Conservation (phyloP, 2,329 filamentous ascomycete genomes). For the Epichloe scottii region DNA sequence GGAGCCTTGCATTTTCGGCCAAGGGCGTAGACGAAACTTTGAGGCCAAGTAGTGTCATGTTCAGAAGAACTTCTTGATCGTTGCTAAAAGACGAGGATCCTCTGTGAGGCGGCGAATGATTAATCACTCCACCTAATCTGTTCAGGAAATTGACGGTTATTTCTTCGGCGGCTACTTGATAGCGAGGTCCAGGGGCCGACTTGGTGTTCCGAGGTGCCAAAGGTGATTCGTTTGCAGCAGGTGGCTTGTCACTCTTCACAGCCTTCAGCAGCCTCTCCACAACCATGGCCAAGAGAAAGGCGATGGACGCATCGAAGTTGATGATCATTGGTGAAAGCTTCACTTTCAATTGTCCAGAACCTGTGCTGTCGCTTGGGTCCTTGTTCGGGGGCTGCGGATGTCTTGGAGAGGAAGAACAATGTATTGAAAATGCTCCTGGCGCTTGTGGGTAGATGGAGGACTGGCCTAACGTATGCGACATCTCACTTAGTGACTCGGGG, state of each 20-base stretch:
- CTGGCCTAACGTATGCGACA: slow-evolving; percentile 20
- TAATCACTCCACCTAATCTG: slow-evolving; percentile 37
- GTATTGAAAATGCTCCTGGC: slow-evolving; percentile 48
- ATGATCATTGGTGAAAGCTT: slow-evolving; percentile 38
- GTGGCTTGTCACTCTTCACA: slow-evolving; percentile 19
- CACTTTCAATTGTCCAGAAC: slow-evolving; percentile 28
- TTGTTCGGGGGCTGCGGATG: not conserved
- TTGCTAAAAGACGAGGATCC: slow-evolving; percentile 28
- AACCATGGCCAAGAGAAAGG: slow-evolving; percentile 40
- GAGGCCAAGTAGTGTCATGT: slow-evolving; percentile 34
- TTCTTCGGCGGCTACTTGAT: slow-evolving; percentile 34
- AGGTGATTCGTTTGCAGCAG: slow-evolving; percentile 5
- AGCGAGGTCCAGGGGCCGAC: slow-evolving; percentile 17
- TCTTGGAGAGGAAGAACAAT: slow-evolving; percentile 1
- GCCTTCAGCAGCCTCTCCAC: slow-evolving; percentile 35
- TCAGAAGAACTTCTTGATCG: slow-evolving; percentile 39
- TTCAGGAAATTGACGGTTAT: slow-evolving; percentile 45
- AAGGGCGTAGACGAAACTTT: slow-evolving; percentile 11
- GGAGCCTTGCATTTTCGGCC: not conserved
- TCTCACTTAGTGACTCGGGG: slow-evolving; percentile 16
- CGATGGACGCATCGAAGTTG: slow-evolving; percentile 44
- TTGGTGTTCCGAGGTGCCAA: slow-evolving; percentile 6
- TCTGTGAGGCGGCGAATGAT: slow-evolving; percentile 34
- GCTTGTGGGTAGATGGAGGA: slow-evolving; percentile 36
- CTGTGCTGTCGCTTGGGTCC: not conserved